These are phyloP conservation scores for Ilyonectria sp. DNA, from an alignment of 2,329 filamentous ascomycete species.

Conservation along the genomic window DNA sequence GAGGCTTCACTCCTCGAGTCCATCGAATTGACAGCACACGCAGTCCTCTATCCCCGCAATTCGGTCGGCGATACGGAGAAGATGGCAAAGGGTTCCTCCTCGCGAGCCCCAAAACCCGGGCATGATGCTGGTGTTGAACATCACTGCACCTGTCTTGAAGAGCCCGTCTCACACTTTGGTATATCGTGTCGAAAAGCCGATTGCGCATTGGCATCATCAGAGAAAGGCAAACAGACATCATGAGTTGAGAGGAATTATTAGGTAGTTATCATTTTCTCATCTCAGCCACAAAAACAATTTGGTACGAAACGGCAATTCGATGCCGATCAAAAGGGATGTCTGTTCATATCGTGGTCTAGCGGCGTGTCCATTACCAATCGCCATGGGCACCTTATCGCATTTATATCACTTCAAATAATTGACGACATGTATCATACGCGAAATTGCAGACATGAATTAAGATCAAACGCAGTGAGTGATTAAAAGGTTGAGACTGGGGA, in stretches of 20 bases:
- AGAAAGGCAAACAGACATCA: neutral
- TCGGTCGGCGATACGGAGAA: neutral
- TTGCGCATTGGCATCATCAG: constrained; percentile 4
- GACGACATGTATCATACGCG: neutral
- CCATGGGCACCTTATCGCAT: neutral
- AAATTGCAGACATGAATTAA: neutral
- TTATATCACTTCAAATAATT: neutral
- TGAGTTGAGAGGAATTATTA: neutral
- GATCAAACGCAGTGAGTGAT: constrained; percentile 26
- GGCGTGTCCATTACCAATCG: neutral
- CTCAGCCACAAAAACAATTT: too few relatives aligned
- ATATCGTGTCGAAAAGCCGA: constrained; percentile 22
- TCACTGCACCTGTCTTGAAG: constrained; percentile 26
- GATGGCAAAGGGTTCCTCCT: neutral
- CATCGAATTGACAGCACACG: constrained; percentile 1
- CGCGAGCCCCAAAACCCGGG: neutral
- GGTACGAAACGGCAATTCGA: neutral
- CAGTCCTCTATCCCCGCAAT: constrained; percentile 6
- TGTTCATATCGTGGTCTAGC: neutral
- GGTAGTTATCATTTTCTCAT: neutral
- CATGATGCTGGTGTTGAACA: constrained; percentile 11
- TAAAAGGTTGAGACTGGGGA: constrained; percentile 21
- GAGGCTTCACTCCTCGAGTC: neutral
- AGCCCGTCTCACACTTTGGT: constrained; percentile 17
- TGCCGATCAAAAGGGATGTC: neutral